Base-by-base conservation (phyloP, 257 asterid genomes). In the Jacaranda mimosifolia region DNA sequence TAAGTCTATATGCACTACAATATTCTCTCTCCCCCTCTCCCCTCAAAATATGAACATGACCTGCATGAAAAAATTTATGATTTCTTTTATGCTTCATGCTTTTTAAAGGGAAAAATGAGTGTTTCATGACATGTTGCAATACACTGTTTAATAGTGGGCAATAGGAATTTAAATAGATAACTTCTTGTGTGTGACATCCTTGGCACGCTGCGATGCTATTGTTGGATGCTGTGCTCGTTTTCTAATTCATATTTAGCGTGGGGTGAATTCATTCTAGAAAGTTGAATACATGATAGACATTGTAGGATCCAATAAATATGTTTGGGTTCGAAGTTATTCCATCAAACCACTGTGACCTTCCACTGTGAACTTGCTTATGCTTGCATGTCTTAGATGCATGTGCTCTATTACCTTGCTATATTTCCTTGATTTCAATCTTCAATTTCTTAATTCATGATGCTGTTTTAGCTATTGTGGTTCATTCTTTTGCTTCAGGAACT, bases 401-500 rank as follows among this genome's bases (percentile, higher is more conserved):
- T 57, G 65, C 15, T 67, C 14, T 39, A 48, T 26, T 75, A 59
- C 10, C 57, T 64, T 35, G 52, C 72, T 78, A 53, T 46, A 68
- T 75, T 68, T 21, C 65, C 43, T 18, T 21, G 57, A 40, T 70
- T 43, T 40, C 64, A 26, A 40, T 79, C 51, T 72, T 48, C 13
- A 58, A 45, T 65, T 65, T 72, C 65, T 46, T 38, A 40, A 63
- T 76, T 74, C 10, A 9, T 5, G 15, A n/a, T 66, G 74, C 17
- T 63, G 51, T 53, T 59, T 46, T 63, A 49, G 71, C 72, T 67
- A n/a, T 76, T n/a, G 18, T 35, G 32, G 74, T 14, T 80, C 38
- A 60, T 15, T 75, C 75, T 68, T 40, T 72, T 55, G 17, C 53
- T 59, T 68, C 42, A 17, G 62, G 75, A 68, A 35, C 69, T 26